These are phyloP conservation scores for Allium fistulosum DNA, from an alignment of 106 monocot genomes.

Conservation along the genomic window DNA sequence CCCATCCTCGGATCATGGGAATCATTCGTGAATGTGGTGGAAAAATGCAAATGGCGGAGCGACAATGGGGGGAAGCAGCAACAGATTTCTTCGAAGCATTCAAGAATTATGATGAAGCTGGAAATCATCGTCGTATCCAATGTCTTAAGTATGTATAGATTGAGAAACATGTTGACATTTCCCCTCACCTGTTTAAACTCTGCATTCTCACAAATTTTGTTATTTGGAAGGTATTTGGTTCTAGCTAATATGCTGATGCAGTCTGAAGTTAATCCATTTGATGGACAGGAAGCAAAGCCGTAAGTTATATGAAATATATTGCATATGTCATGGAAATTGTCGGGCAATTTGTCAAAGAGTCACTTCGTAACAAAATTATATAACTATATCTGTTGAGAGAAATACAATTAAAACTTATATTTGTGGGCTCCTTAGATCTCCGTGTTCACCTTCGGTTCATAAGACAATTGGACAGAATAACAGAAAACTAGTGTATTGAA, in stretches of 20 bases:
- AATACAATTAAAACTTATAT: no score
- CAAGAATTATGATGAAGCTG: slow-evolving; percentile 97
- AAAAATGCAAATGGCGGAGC: slow-evolving; percentile 98
- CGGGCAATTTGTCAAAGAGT: no score
- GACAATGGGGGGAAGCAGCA: slow-evolving; percentile 83
- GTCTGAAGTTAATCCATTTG: slow-evolving; percentile 99
- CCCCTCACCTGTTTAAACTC: background rate
- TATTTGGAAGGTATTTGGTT: slow-evolving; percentile 74
- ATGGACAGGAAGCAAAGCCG: slow-evolving; percentile 99
- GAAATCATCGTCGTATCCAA: slow-evolving; percentile 94
- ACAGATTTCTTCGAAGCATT: slow-evolving; percentile 99
- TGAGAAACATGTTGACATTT: background rate
- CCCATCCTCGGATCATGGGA: slow-evolving; percentile 91
- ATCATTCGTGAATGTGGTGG: slow-evolving; percentile 96
- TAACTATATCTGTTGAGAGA: no score
- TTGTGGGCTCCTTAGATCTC: no score
- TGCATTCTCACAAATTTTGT: background rate
- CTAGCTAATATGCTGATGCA: slow-evolving; percentile 99
- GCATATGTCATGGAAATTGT: no score
- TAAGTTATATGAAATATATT: slow-evolving; percentile 24
- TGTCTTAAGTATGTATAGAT: slow-evolving; percentile 71
- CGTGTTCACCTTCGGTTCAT: no score
- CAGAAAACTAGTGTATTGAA: no score
- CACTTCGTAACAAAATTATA: no score
- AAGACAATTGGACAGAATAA: no score